These are phyloP conservation scores for Monilinia fructicola DNA, from an alignment of 2,329 filamentous ascomycete species.

Conservation along the genomic window DNA sequence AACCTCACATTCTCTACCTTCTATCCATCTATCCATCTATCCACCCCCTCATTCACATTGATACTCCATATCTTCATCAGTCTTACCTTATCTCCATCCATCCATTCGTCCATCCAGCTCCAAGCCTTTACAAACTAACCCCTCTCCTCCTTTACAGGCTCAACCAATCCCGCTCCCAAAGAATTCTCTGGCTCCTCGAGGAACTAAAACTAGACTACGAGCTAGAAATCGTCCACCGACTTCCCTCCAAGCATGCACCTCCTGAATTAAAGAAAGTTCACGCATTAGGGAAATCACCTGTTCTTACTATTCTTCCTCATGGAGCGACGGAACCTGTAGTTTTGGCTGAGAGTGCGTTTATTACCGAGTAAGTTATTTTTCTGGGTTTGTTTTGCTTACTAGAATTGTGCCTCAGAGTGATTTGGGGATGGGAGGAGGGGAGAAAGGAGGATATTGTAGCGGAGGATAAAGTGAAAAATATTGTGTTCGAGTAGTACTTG, in stretches of 20 bases:
- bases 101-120: no score
- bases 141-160: conserved; percentile 31
- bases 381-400: not conserved
- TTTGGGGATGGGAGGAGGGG: not conserved
- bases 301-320: conserved; percentile 62
- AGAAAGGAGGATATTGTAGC: not conserved
- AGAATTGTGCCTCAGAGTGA: not conserved
- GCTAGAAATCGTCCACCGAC: conserved; percentile 74
- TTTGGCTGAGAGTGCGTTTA: conserved; percentile 78
- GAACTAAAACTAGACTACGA: conserved; percentile 74
- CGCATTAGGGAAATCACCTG: conserved; percentile 82
- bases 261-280: conserved; percentile 75
- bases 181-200: conserved; percentile 69
- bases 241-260: conserved; percentile 62
- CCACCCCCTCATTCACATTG: conserved; percentile 22
- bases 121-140: no score
- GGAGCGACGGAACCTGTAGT: conserved; percentile 52
- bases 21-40: conserved; percentile 48
- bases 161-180: conserved; percentile 51
- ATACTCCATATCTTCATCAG: conserved; percentile 20
- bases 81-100: not conserved
- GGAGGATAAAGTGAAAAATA: not conserved
- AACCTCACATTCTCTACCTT: conserved; percentile 16
- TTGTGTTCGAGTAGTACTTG: not conserved
- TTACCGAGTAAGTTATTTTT: conserved; percentile 55